Percentiles rank a stretch among this genome's conserved stretches.
phyloP scores from a whole-genome alignment of 176 grass and related monocot genomes.

The Zoysia japonica region DNA sequence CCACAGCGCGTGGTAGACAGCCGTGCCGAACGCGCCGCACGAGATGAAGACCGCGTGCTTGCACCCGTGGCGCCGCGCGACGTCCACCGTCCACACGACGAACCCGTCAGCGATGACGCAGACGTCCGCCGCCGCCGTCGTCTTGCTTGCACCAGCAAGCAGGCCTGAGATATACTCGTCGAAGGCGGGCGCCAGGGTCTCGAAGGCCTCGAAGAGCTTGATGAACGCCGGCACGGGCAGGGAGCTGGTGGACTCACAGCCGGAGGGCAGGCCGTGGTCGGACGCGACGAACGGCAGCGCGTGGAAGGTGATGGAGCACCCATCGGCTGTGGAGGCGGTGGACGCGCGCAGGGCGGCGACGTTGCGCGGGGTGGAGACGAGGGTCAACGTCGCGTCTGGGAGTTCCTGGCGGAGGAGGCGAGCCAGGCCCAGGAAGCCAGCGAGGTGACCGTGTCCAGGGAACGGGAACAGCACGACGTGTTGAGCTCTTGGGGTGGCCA shows the following conservation, averaged over 20 bases:
- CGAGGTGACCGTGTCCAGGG: constrained; percentile 39
- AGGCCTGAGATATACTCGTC: constrained; percentile 29
- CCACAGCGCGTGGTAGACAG: constrained; percentile 14
- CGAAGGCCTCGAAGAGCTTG: constrained; percentile 14
- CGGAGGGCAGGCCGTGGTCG: constrained; percentile 37
- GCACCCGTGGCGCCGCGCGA: constrained; percentile 33
- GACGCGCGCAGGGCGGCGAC: neutral
- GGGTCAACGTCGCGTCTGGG: constrained; percentile 1
- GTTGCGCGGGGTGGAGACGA: constrained; percentile 41
- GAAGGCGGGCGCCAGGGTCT: constrained; percentile 29
- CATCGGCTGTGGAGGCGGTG: neutral
- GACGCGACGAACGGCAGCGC: constrained; percentile 33
- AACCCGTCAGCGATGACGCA: constrained; percentile 39
- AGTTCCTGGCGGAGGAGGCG: constrained; percentile 11
- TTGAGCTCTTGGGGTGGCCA: neutral
- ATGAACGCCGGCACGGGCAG: constrained; percentile 12
- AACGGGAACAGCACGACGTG: constrained; percentile 26
- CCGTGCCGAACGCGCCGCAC: constrained; percentile 41
- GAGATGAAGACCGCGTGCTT: constrained; percentile 35
- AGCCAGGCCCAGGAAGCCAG: constrained; percentile 37
- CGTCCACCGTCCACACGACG: constrained; percentile 34
- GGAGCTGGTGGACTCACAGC: constrained; percentile 15
- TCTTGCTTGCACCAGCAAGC: neutral
- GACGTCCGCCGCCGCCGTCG: neutral
- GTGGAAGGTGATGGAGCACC: neutral